phyloP scores from a whole-genome alignment of 371 early-diverging fungal species.

The Circinella minor region DNA sequence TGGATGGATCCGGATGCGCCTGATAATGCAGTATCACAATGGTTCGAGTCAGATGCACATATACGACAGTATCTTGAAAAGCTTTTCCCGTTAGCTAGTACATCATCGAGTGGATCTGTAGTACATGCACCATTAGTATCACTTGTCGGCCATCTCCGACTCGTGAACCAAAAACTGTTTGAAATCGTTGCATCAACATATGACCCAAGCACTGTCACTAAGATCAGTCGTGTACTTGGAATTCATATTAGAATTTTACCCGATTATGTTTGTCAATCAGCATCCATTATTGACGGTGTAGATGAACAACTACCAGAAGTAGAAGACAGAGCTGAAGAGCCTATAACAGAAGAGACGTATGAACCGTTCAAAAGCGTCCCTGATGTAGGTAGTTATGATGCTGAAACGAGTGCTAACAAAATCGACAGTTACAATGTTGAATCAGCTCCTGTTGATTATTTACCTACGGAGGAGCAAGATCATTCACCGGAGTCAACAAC shows the following conservation, averaged over 20 bases:
- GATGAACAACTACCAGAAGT: background rate
- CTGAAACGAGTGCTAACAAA: background rate
- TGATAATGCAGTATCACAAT: conserved; percentile 23
- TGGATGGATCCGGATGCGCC: conserved; percentile 22
- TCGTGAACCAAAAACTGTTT: conserved; percentile 45
- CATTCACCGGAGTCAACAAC: no score
- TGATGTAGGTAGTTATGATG: no score
- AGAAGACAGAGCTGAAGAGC: background rate
- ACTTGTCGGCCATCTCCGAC: conserved; percentile 44
- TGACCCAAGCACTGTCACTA: conserved; percentile 34
- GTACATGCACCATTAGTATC: conserved; percentile 41
- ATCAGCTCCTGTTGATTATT: no score
- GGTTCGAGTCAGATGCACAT: conserved; percentile 53
- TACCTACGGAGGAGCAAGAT: no score
- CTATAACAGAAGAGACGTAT: background rate
- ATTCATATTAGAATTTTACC: conserved; percentile 38
- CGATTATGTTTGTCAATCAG: conserved; percentile 31
- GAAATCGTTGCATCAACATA: conserved; percentile 35
- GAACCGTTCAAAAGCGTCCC: background rate
- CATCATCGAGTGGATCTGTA: conserved; percentile 38
- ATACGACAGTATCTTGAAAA: conserved; percentile 37
- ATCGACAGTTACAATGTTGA: background rate
- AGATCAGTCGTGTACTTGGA: conserved; percentile 40
- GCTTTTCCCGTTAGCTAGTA: conserved; percentile 40
- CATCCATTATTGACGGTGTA: background rate